Conservation (phyloP, 345 rosid genomes). For the Nasturtium officinale region DNA sequence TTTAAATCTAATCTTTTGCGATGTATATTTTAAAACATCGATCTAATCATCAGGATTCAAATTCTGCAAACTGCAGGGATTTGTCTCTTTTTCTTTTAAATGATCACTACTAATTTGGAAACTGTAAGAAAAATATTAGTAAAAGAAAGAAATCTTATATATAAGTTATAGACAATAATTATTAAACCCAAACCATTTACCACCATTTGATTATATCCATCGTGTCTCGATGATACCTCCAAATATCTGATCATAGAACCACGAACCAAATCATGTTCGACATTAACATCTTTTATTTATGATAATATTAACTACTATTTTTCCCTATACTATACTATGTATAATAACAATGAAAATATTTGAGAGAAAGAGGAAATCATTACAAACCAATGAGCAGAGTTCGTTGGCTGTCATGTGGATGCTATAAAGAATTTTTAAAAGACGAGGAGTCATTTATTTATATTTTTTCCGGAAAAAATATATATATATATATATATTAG, state of each 20-base stretch:
- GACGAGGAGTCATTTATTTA: conserved; percentile 9
- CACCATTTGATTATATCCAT: conserved; percentile 27
- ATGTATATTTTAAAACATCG: background rate
- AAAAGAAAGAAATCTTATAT: conserved; percentile 30
- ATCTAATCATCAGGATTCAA: conserved; percentile 25
- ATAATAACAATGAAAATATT: conserved; percentile 16
- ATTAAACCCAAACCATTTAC: conserved; percentile 16
- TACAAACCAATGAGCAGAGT: conserved; percentile 37
- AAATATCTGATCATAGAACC: conserved; percentile 43
- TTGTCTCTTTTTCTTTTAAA: conserved; percentile 18
- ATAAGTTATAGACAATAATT: conserved; percentile 32
- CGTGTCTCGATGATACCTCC: conserved; percentile 40
- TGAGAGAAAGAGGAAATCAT: conserved; percentile 35
- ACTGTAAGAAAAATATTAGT: background rate
- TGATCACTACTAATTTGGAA: conserved; percentile 4
- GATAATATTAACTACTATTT: too few species aligned
- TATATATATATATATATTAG: background rate
- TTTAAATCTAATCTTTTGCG: background rate
- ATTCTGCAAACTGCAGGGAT: conserved; percentile 23
- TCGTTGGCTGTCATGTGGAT: conserved; percentile 45
- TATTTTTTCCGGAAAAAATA: background rate
- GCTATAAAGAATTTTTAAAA: conserved; percentile 23
- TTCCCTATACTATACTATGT: background rate
- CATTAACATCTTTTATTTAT: background rate
- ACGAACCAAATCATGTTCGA: conserved; percentile 46